These are phyloP conservation scores for Aphanomyces cochlioides DNA, from an alignment of 352 stramenopile genomes.

Conservation along the genomic window DNA sequence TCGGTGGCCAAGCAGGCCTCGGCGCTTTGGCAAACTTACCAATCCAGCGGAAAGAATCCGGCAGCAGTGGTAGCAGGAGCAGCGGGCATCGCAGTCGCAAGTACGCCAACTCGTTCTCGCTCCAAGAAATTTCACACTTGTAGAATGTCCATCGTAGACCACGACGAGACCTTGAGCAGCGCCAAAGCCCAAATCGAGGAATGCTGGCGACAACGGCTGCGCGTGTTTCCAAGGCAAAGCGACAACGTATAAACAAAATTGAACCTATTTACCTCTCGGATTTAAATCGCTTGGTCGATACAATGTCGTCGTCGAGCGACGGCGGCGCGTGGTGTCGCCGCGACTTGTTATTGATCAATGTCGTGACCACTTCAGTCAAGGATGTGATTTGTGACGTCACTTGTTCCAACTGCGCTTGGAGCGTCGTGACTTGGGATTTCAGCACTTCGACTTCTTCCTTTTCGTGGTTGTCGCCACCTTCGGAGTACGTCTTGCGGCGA, in stretches of 20 bases:
- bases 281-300: conserved; percentile 1
- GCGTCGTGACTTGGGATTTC: conserved; percentile 25
- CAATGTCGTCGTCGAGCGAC: not conserved
- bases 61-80: not conserved
- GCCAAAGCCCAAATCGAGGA: conserved; percentile 49
- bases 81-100: too few relatives aligned
- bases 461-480: conserved; percentile 5
- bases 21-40: not conserved
- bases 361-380: conserved; percentile 20
- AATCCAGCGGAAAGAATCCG: not conserved
- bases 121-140: too few relatives aligned
- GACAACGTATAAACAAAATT: conserved; percentile 6
- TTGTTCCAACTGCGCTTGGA: conserved; percentile 25
- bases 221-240: conserved; percentile 17
- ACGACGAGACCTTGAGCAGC: conserved; percentile 55
- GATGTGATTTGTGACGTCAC: conserved; percentile 24
- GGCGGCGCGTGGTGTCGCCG: not conserved
- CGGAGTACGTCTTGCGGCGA: conserved; percentile 61
- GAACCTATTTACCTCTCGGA: not conserved
- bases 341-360: conserved; percentile 14
- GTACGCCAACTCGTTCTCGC: too few relatives aligned
- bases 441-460: conserved; percentile 31
- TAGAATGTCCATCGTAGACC: conserved; percentile 25
- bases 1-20: conserved; percentile 12
- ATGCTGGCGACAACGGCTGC: conserved; percentile 18